Percentiles rank a stretch among this genome's conserved stretches.
Evolutionary conservation across 1,284 basidiomycete genomes (phyloP).

Genomic region (Pascua sp.): DNA sequence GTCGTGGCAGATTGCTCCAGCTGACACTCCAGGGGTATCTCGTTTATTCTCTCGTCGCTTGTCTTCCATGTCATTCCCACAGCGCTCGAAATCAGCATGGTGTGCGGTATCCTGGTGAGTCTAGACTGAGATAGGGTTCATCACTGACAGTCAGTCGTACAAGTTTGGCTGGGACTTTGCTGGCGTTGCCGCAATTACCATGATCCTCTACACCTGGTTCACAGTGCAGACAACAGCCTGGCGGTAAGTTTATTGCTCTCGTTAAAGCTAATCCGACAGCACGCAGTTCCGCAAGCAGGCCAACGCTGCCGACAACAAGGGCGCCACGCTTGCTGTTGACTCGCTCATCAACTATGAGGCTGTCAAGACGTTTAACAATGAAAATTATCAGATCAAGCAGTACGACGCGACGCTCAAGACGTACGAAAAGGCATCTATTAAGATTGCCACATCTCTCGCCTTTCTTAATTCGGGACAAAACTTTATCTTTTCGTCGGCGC

Average conservation of each 20-base stretch:
- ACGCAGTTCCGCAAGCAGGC: conserved; percentile 92
- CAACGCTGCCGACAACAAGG: conserved; percentile 94
- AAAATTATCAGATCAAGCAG: conserved; percentile 81
- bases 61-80: conserved; percentile 95
- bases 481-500: conserved; percentile 85
- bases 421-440: conserved; percentile 88
- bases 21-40: conserved; percentile 70
- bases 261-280: neutral
- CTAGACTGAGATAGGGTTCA: neutral
- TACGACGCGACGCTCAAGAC: conserved; percentile 84
- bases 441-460: conserved; percentile 91
- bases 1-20: neutral
- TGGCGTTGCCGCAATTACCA: conserved; percentile 77
- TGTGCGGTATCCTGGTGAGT: conserved; percentile 89
- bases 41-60: conserved; percentile 88
- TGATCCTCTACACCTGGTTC: conserved; percentile 94
- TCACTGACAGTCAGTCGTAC: conserved; percentile 62
- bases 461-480: conserved; percentile 95
- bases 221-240: conserved; percentile 93
- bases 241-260: conserved; percentile 58
- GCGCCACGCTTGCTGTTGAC: conserved; percentile 89
- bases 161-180: conserved; percentile 98
- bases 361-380: conserved; percentile 99
- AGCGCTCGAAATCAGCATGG: conserved; percentile 90
- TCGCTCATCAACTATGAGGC: conserved; percentile 97